phyloP scores from a whole-genome alignment of 2,329 filamentous ascomycete genomes.

The Leptographium wingfieldii region DNA sequence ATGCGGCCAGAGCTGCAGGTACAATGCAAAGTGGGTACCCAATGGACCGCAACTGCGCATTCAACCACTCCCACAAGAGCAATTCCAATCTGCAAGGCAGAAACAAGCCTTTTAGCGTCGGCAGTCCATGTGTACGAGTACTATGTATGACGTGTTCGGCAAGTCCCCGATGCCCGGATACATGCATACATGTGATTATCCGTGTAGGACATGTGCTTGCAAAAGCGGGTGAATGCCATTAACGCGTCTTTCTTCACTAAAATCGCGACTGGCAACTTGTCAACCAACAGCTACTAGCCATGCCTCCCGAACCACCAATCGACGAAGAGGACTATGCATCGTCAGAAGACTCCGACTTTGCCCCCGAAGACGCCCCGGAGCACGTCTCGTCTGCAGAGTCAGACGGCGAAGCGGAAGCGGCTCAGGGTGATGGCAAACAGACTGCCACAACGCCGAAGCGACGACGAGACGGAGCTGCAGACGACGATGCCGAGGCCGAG shows the following conservation, averaged over 20 bases:
- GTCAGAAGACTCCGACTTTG: conserved; percentile 63
- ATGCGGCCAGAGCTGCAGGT: not conserved
- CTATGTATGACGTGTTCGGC: not conserved
- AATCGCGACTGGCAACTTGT: not conserved
- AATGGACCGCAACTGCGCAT: no score
- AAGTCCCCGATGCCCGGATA: not conserved
- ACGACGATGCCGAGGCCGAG: conserved; percentile 20
- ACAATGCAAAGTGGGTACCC: not conserved
- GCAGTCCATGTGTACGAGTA: no score
- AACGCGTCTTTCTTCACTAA: not conserved
- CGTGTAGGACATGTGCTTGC: not conserved
- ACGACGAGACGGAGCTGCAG: not conserved
- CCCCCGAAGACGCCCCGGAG: conserved; percentile 38
- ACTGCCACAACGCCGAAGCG: not conserved
- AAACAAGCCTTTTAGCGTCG: no score
- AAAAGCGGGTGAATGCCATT: not conserved
- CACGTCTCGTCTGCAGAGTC: conserved; percentile 34
- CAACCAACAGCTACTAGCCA: conserved; percentile 16
- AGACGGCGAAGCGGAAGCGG: conserved; percentile 26
- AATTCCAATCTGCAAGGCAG: no score
- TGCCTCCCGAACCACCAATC: conserved; percentile 30
- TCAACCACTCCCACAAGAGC: no score
- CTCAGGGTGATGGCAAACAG: conserved; percentile 7
- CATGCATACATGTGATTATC: not conserved
- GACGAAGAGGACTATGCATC: conserved; percentile 48